These are phyloP conservation scores for Oxytropis ochrocephala DNA, from an alignment of 306 rosid genomes.

Conservation along the genomic window DNA sequence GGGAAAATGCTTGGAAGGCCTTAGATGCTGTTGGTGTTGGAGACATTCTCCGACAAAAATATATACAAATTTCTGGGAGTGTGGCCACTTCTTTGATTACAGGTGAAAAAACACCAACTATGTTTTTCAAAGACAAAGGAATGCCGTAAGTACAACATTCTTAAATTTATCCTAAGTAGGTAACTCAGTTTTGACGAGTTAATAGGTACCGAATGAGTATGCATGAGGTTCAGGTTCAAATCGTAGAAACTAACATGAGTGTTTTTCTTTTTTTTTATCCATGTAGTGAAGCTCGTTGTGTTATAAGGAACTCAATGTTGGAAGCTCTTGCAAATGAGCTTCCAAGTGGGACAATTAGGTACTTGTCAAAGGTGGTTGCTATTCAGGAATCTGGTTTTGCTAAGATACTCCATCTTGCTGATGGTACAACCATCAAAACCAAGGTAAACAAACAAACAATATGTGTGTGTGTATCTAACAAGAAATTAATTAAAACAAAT, in stretches of 20 bases:
- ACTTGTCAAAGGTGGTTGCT: slow-evolving; percentile 61
- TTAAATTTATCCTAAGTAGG: too few relatives aligned
- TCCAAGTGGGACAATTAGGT: slow-evolving; percentile 59
- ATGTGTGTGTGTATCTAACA: neutral
- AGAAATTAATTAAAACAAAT: too few relatives aligned
- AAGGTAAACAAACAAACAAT: slow-evolving; percentile 31
- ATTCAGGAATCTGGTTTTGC: slow-evolving; percentile 50
- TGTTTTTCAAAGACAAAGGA: slow-evolving; percentile 22
- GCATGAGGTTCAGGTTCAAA: too few relatives aligned
- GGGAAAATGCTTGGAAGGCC: slow-evolving; percentile 80
- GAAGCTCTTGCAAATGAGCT: slow-evolving; percentile 63
- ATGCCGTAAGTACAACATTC: slow-evolving; percentile 55
- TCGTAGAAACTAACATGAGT: neutral
- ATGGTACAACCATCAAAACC: slow-evolving; percentile 52
- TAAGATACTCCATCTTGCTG: slow-evolving; percentile 63
- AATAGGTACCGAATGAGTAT: too few relatives aligned
- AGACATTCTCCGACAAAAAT: slow-evolving; percentile 45
- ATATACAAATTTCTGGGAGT: slow-evolving; percentile 35
- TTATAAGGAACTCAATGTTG: slow-evolving; percentile 42
- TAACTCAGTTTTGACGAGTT: too few relatives aligned
- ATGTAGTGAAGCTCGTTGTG: slow-evolving; percentile 49
- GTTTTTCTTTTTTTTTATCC: neutral
- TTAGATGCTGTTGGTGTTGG: slow-evolving; percentile 64
- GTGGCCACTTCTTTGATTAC: slow-evolving; percentile 37
- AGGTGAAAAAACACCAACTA: slow-evolving; percentile 34